Conservation (phyloP, 495 filamentous ascomycete species). For the Penicillium maclennaniae region DNA sequence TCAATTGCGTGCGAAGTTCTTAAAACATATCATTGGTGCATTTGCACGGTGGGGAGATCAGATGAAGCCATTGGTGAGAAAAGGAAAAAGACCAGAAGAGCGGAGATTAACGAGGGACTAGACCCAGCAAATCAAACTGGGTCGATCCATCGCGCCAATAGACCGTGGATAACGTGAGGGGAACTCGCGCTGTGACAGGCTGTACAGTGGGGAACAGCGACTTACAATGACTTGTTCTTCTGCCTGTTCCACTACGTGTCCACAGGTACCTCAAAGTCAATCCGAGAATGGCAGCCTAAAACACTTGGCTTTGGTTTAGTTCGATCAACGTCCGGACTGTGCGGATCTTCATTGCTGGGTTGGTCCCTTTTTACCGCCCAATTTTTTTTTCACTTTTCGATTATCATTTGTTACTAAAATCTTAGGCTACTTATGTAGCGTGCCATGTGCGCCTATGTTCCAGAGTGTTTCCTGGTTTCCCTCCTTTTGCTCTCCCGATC, state of each 20-base stretch:
- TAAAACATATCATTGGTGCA: no score
- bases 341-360: slow-evolving; percentile 4
- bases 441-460: neutral
- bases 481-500: neutral
- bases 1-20: no score
- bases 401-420: neutral
- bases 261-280: neutral
- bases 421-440: neutral
- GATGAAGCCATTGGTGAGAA: neutral
- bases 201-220: neutral
- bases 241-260: neutral
- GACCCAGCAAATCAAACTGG: neutral
- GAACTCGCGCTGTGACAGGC: slow-evolving; percentile 7
- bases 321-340: slow-evolving; percentile 11
- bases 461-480: neutral
- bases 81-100: neutral
- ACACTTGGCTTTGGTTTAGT: slow-evolving; percentile 19
- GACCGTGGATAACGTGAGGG: neutral
- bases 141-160: neutral
- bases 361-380: neutral
- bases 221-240: neutral
- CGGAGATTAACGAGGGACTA: no score
- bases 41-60: no score
- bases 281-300: slow-evolving; percentile 18
- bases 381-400: slow-evolving; percentile 1